Evolutionary conservation across 1,284 basidiomycete genomes (phyloP), one percentile per base, ranked within the genome.

Genomic region (Somion occarium): DNA sequence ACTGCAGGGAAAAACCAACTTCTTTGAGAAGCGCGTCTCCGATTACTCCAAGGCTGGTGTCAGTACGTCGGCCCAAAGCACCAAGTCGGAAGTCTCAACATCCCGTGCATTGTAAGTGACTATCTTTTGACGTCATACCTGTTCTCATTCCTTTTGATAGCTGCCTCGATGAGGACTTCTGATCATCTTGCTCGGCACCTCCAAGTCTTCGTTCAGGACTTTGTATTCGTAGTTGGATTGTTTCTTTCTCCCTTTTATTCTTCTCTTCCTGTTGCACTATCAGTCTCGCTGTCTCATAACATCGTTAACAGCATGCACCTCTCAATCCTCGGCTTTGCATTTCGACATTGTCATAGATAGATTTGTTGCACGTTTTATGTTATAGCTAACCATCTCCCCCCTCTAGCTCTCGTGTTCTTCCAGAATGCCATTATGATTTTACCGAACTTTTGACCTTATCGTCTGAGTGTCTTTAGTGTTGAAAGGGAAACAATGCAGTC

Each of bases 21-120:
- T 89, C 69, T 89, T 89, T 60, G 86, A 89, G 71, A 87, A 88
- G 71, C 85, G 91, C 18, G 92, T 96, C 3, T 93, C 91, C 1
- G 93, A 95, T 51, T 96, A 97, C 68, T 81, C 87, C 19, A 92
- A 90, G 71, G 86, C 88, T 11, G 83, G 85, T 56, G 82, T 90
- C 52, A 74, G 72, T 48, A 54, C 67, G 23, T 70, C 68, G 30
- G 61, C 68, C 34, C 69, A 68, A 57, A 71, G 71, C 64, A 64
- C 71, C 1, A 71, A 69, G 7, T 54, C 72, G 1, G 68, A 63
- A 50, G 56, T 58, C 44, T 37, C 48, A 41, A 52, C 57, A 1
- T 60, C 61, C 39, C 79, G 79, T 61, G 50, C 65, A 24, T 85
- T 85, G 82, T 85, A 56, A 60, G 81, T 77, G 1, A 12, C 34